phyloP scores from a whole-genome alignment of 441 rosid genomes.

The Pelargonium citronellum region DNA sequence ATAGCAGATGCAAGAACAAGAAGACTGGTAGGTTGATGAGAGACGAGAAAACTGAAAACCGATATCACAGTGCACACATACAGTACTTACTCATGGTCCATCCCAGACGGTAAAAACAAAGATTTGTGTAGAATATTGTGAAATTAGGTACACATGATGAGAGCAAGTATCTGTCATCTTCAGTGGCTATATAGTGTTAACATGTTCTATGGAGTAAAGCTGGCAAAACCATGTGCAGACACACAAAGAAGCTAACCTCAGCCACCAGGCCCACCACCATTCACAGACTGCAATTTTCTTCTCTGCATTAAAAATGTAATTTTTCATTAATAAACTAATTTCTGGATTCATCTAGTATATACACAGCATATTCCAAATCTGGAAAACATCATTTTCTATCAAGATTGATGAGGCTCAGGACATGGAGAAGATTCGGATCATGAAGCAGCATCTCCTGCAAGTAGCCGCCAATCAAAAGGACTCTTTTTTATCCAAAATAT shows the following conservation, averaged over 20 bases:
- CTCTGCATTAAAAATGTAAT: too few species aligned
- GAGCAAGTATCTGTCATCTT: not conserved
- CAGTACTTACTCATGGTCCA: not conserved
- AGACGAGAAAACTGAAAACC: not conserved
- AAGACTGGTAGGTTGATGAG: conserved; percentile 1
- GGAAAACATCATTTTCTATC: not conserved
- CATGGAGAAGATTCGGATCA: too few species aligned
- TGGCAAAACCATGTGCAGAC: not conserved
- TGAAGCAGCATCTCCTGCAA: too few species aligned
- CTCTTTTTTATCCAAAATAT: too few species aligned
- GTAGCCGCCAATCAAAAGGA: too few species aligned
- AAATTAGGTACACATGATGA: not conserved
- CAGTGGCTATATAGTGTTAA: not conserved
- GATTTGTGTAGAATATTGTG: not conserved
- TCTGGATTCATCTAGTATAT: not conserved
- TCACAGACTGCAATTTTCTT: too few species aligned
- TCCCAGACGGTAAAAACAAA: not conserved
- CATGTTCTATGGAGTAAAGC: not conserved
- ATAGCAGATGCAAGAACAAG: not conserved
- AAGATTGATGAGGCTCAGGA: not conserved
- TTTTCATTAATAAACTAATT: not conserved
- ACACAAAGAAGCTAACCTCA: too few species aligned
- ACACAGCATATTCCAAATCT: not conserved
- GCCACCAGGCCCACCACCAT: too few species aligned
- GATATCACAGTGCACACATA: not conserved